These are phyloP conservation scores for Syncephalis plumigaleata DNA, from an alignment of 371 early-diverging fungal genomes.

Conservation along the genomic window DNA sequence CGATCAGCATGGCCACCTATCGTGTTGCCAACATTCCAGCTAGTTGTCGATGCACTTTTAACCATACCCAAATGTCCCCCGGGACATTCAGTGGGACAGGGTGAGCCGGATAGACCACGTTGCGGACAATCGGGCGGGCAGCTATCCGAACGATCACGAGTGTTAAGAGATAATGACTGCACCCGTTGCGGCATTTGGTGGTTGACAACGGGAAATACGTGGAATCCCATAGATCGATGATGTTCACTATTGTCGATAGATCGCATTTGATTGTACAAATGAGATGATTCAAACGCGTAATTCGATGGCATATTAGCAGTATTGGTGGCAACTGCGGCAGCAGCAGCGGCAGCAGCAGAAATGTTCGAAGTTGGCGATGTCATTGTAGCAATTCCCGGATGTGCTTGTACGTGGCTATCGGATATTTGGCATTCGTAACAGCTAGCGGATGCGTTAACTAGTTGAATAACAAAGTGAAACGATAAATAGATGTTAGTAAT, in stretches of 20 bases:
- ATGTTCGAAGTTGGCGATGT: no score
- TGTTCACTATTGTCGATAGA: no score
- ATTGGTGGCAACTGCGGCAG: neutral
- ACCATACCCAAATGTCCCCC: neutral
- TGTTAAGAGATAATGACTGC: neutral
- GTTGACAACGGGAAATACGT: no score
- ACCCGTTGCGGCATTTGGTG: neutral
- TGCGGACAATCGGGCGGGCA: neutral
- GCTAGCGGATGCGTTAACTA: neutral
- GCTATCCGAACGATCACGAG: neutral
- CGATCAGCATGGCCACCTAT: neutral
- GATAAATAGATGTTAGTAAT: no score
- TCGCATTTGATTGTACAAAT: no score
- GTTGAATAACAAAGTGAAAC: no score
- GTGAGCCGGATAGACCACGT: neutral
- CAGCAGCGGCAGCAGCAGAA: slow-evolving; percentile 1
- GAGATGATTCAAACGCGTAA: no score
- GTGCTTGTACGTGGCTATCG: no score
- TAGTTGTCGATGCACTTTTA: neutral
- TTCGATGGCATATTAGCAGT: no score
- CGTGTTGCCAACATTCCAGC: neutral
- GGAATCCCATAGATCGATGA: no score
- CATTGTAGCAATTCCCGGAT: no score
- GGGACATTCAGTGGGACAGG: neutral
- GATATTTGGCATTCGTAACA: slow-evolving; percentile 1